These are phyloP conservation scores for Cicer arietinum DNA, from an alignment of 306 rosid species.

Conservation along the genomic window DNA sequence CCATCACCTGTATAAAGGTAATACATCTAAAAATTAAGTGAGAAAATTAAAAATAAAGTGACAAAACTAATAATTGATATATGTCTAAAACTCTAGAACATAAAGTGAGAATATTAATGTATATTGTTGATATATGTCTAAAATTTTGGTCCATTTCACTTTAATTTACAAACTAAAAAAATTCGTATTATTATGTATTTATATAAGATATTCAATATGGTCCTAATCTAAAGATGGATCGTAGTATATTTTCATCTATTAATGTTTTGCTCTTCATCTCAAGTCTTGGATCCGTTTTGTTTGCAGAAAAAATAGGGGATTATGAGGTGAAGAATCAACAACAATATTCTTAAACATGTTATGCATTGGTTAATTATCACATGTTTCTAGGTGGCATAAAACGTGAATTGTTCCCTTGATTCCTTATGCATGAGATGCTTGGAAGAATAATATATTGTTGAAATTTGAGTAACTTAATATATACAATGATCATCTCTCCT, in stretches of 20 bases:
- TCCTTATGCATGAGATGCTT: slow-evolving; percentile 57
- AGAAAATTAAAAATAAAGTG: no score
- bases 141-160: background rate
- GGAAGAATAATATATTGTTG: slow-evolving; percentile 46
- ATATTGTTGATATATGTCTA: no score
- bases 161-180: background rate
- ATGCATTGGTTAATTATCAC: slow-evolving; percentile 30
- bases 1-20: no score
- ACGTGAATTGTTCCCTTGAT: slow-evolving; percentile 67
- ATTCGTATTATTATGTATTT: no score
- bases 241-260: slow-evolving; percentile 1
- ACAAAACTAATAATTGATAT: no score
- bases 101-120: no score
- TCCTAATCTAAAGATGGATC: no score
- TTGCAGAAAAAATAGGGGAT: background rate
- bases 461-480: slow-evolving; percentile 46
- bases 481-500: slow-evolving; percentile 33
- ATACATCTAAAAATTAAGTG: no score
- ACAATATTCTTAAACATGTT: slow-evolving; percentile 32
- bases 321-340: slow-evolving; percentile 27
- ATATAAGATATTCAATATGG: no score
- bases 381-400: slow-evolving; percentile 48
- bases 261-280: background rate
- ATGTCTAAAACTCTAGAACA: no score
- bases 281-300: slow-evolving; percentile 34